Base-by-base conservation (phyloP, 2,329 filamentous ascomycete species). In the Botrytis porri region DNA sequence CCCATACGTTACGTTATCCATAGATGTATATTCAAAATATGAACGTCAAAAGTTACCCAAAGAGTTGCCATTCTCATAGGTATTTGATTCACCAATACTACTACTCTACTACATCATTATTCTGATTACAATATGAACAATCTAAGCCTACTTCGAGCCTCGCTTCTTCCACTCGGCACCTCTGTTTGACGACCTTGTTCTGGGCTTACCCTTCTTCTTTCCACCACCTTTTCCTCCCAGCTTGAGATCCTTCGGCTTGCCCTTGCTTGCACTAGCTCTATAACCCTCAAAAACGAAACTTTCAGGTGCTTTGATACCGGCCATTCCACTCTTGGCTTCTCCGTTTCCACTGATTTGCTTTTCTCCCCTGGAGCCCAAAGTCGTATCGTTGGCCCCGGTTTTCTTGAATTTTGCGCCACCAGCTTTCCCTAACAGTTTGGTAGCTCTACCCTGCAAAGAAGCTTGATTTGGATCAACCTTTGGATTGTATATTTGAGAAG, bases 221-320 rank as follows among this genome's bases (percentile, higher is more conserved):
- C 81, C 81, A 78, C 88, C 88, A 76, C 88, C 88, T 51, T 87
- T 84, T 79, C 88, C 88, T 73, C 87, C 80, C 32, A 91, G 82
- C 80, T 86, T 90, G 75, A 88, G 81, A 78, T 89, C 88, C 81
- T 84, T 91, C 59, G 88, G 88, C 78, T 86, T 90, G 7, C 88
- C 90, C 74, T 91, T 88, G 73, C 86, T 91, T 45, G 86, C 84
- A 71, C 88, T 93, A 16, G 93, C 93, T 71, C 93, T 87, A 75
- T 91, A 90, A 0, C 93, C 93, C 81, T 97, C 93, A 78, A 95
- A 95, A n/a, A 95, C 88, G 75, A 95, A 88, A 25, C 86, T 85
- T 81, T 94, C 91, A 0, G 91, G 90, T 82, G 88, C 86, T 18
- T 75, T 71, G 75, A 85, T 83, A 18, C 80, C 82, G 22, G 77